Percentiles rank a stretch among this genome's conserved stretches.
phyloP scores from a whole-genome alignment of 352 stramenopile species.

The Pythium phragmiticola region DNA sequence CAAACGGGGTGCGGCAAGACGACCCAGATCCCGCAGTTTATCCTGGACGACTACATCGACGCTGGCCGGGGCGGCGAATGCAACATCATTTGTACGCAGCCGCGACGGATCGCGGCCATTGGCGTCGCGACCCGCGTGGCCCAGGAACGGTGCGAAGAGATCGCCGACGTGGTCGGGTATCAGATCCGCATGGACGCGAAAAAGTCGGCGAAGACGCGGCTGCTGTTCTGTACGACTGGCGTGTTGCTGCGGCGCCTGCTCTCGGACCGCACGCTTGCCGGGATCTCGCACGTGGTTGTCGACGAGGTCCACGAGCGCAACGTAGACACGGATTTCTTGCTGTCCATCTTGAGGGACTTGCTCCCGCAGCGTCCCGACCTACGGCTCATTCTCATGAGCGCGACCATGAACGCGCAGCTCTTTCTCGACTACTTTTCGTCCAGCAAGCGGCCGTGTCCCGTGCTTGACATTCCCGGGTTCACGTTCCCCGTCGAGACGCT shows the following conservation, averaged over 20 bases:
- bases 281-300: slow-evolving; percentile 97
- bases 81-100: slow-evolving; percentile 96
- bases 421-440: slow-evolving; percentile 85
- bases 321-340: slow-evolving; percentile 95
- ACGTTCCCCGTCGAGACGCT: slow-evolving; percentile 78
- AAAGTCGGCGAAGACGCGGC: slow-evolving; percentile 81
- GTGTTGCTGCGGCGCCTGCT: slow-evolving; percentile 93
- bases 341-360: slow-evolving; percentile 90
- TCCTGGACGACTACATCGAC: slow-evolving; percentile 93
- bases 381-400: slow-evolving; percentile 95
- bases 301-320: slow-evolving; percentile 98
- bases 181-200: slow-evolving; percentile 95
- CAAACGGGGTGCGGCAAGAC: slow-evolving; percentile 95
- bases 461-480: slow-evolving; percentile 85
- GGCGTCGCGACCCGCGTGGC: slow-evolving; percentile 95
- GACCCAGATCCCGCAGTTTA: slow-evolving; percentile 97
- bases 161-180: slow-evolving; percentile 91
- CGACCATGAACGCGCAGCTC: slow-evolving; percentile 92
- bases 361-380: slow-evolving; percentile 73
- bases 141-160: slow-evolving; percentile 90
- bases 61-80: slow-evolving; percentile 83
- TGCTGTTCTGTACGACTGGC: slow-evolving; percentile 96
- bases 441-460: slow-evolving; percentile 39
- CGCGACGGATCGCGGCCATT: slow-evolving; percentile 94
- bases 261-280: slow-evolving; percentile 81